A percentile compares a stretch with the other conserved stretches of the same genome.
These are phyloP conservation scores for Boechera stricta DNA, from an alignment of 345 rosid genomes.

Conservation along the genomic window DNA sequence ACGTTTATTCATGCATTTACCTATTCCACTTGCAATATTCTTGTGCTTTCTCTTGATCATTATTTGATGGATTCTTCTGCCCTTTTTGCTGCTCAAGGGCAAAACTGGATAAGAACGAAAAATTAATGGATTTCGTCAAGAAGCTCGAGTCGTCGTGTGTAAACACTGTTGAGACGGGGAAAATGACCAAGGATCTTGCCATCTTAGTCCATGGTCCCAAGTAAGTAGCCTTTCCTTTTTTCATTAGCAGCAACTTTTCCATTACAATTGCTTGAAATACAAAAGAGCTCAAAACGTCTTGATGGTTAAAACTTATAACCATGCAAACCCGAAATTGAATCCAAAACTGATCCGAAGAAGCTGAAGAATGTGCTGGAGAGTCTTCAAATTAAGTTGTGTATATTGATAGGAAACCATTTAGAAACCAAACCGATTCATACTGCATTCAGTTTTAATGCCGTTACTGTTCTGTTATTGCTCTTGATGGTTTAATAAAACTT, in stretches of 20 bases:
- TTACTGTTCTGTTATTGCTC: not conserved
- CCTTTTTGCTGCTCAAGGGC: slow-evolving; percentile 57
- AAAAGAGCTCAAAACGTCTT: slow-evolving; percentile 3
- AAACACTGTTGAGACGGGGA: slow-evolving; percentile 83
- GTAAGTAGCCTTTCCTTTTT: slow-evolving; percentile 51
- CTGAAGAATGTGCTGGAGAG: slow-evolving; percentile 2
- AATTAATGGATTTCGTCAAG: slow-evolving; percentile 71
- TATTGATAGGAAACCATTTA: not conserved
- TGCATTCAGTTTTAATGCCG: not conserved
- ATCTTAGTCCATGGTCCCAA: slow-evolving; percentile 78
- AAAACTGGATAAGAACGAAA: slow-evolving; percentile 79
- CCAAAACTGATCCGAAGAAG: not conserved
- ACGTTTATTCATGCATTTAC: slow-evolving; percentile 13
- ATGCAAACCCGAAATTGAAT: not conserved
- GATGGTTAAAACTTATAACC: not conserved
- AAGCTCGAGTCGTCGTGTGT: slow-evolving; percentile 90
- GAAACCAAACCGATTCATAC: not conserved
- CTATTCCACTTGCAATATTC: not conserved
- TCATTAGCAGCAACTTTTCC: slow-evolving; percentile 26
- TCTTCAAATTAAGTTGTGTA: slow-evolving; percentile 1
- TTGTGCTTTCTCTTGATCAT: not conserved
- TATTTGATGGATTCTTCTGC: slow-evolving; percentile 1
- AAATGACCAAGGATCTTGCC: slow-evolving; percentile 98
- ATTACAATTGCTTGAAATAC: slow-evolving; percentile 15
- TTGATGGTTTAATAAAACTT: slow-evolving; percentile 2